Conservation (phyloP, 1,284 basidiomycete genomes). For the Leccinum pachyderme region DNA sequence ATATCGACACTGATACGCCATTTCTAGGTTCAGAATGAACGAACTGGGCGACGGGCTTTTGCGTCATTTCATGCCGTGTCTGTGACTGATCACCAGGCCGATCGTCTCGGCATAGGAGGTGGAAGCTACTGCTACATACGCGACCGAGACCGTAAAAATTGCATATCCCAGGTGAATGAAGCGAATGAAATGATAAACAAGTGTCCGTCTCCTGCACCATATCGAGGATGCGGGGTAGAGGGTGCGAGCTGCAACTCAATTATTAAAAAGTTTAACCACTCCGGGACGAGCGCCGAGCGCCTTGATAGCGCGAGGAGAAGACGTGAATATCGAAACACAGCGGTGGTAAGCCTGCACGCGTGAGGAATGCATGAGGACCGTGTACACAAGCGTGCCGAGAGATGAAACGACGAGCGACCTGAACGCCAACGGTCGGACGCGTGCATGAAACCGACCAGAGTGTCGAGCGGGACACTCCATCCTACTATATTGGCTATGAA, state of each 20-base stretch:
- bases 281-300: slow-evolving; percentile 1
- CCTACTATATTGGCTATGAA: slow-evolving; percentile 37
- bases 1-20: slow-evolving; percentile 3
- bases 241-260: slow-evolving; percentile 18
- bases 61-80: neutral
- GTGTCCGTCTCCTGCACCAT: slow-evolving; percentile 1
- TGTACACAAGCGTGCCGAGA: neutral
- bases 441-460: slow-evolving; percentile 9
- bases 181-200: neutral
- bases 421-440: neutral
- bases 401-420: neutral
- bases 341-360: neutral
- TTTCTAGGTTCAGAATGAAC: slow-evolving; percentile 10
- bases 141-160: neutral
- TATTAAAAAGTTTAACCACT: slow-evolving; percentile 27
- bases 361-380: neutral
- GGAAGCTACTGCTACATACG: neutral
- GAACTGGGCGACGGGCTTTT: slow-evolving; percentile 11
- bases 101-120: neutral
- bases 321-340: neutral
- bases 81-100: neutral
- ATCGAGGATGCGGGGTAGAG: slow-evolving; percentile 14
- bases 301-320: neutral
- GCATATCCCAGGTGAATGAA: neutral
- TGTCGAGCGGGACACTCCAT: slow-evolving; percentile 24